Percentiles rank a stretch among this genome's conserved stretches.
phyloP scores from a whole-genome alignment of 2,329 filamentous ascomycete genomes.

The Pseudocercospora crystallina region DNA sequence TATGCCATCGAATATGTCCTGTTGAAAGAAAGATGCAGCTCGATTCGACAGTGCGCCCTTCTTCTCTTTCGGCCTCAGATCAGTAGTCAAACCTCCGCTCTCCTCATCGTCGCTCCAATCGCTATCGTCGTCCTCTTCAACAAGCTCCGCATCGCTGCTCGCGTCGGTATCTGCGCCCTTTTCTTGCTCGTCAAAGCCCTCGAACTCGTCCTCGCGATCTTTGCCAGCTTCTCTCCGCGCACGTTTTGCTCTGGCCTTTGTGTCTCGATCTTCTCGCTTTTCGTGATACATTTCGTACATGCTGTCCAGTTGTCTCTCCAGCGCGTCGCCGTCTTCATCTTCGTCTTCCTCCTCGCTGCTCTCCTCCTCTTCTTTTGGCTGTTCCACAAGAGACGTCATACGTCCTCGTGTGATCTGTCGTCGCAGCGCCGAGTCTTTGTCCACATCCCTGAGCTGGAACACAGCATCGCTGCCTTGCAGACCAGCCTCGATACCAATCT shows the following conservation, averaged over 20 bases:
- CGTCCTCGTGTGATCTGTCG: constrained; percentile 69
- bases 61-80: constrained; percentile 54
- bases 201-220: constrained; percentile 84
- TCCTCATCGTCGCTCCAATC: constrained; percentile 53
- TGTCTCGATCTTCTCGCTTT: constrained; percentile 73
- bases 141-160: constrained; percentile 54
- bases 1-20: constrained; percentile 89
- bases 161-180: constrained; percentile 50
- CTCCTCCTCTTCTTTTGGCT: constrained; percentile 43
- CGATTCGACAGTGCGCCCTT: constrained; percentile 70
- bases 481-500: constrained; percentile 73
- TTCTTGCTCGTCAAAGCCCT: constrained; percentile 68
- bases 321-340: constrained; percentile 76
- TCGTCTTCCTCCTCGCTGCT: constrained; percentile 61
- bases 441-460: constrained; percentile 80
- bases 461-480: constrained; percentile 72
- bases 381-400: constrained; percentile 68
- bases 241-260: constrained; percentile 88
- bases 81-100: constrained; percentile 54
- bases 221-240: constrained; percentile 63
- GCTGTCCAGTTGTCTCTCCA: constrained; percentile 81
- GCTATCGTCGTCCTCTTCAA: constrained; percentile 60
- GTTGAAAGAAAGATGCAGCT: constrained; percentile 86
- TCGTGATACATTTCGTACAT: constrained; percentile 87
- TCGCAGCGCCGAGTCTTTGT: constrained; percentile 69